Conservation (phyloP, 352 stramenopile genomes). For the Phytopythium litorale region DNA sequence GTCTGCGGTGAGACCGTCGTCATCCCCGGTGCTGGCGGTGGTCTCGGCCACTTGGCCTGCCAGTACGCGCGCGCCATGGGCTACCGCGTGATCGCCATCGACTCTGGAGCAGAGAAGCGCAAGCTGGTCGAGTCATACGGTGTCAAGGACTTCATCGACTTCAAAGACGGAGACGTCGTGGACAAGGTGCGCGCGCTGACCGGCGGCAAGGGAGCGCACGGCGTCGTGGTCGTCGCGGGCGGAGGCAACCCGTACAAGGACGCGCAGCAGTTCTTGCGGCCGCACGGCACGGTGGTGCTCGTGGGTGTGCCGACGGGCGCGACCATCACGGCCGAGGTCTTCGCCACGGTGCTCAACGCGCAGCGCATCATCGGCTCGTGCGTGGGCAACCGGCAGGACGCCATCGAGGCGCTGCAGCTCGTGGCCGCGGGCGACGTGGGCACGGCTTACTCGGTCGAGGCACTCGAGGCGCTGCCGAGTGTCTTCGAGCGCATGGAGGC, state of each 20-base stretch:
- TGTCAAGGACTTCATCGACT: constrained; percentile 68
- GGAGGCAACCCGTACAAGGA: constrained; percentile 36
- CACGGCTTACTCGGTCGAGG: constrained; percentile 35
- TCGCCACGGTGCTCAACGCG: constrained; percentile 46
- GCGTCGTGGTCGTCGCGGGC: constrained; percentile 74
- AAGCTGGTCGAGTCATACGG: constrained; percentile 60
- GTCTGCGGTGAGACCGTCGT: constrained; percentile 41
- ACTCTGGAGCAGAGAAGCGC: constrained; percentile 55
- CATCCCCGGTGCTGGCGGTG: constrained; percentile 56
- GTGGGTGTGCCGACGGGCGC: constrained; percentile 60
- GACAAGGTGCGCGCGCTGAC: constrained; percentile 41
- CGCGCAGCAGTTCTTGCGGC: constrained; percentile 55
- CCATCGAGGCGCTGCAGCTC: constrained; percentile 47
- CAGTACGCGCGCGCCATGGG: constrained; percentile 71
- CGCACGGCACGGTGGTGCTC: constrained; percentile 57
- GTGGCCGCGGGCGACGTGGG: constrained; percentile 39
- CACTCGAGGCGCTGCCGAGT: constrained; percentile 27
- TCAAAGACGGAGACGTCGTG: constrained; percentile 49
- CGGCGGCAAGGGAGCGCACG: constrained; percentile 39
- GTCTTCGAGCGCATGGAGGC: constrained; percentile 45
- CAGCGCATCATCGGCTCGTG: constrained; percentile 48
- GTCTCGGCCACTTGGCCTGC: constrained; percentile 71
- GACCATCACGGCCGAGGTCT: constrained; percentile 20
- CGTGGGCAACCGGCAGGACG: constrained; percentile 53
- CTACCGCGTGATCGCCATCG: constrained; percentile 69